A percentile compares a stretch with the other conserved stretches of the same genome.
Evolutionary conservation across 2,329 filamentous ascomycete species (phyloP).

Genomic region (Xylaria sp.): DNA sequence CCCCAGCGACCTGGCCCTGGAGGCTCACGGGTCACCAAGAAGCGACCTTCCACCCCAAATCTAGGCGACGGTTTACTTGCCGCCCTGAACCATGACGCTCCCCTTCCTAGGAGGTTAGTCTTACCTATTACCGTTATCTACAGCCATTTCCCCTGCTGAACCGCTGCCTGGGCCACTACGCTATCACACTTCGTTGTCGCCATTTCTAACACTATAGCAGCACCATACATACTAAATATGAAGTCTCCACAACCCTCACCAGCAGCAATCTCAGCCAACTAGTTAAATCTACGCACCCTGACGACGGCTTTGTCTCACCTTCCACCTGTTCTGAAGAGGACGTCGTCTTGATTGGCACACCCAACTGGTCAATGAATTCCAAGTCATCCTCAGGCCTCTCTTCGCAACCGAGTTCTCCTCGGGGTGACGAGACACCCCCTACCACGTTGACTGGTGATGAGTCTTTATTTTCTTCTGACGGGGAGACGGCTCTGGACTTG

Average conservation of each 20-base stretch:
- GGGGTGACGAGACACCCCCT: slow-evolving; percentile 25
- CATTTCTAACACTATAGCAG: slow-evolving; percentile 23
- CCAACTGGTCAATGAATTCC: slow-evolving; percentile 10
- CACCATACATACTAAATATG: not conserved
- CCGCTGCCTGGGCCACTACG: not conserved
- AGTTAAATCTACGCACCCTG: slow-evolving; percentile 14
- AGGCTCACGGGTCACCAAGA: slow-evolving; percentile 42
- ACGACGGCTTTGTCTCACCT: slow-evolving; percentile 3
- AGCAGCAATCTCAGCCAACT: slow-evolving; percentile 32
- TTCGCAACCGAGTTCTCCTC: slow-evolving; percentile 7
- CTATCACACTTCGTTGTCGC: not conserved
- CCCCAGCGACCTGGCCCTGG: slow-evolving; percentile 39
- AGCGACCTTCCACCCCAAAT: slow-evolving; percentile 37
- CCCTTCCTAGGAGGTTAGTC: slow-evolving; percentile 25
- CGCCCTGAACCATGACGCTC: slow-evolving; percentile 8
- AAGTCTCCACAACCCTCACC: slow-evolving; percentile 26
- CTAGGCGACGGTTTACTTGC: slow-evolving; percentile 44
- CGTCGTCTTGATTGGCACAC: slow-evolving; percentile 25
- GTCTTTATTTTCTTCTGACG: slow-evolving; percentile 20
- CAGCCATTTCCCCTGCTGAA: not conserved
- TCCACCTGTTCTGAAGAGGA: slow-evolving; percentile 31
- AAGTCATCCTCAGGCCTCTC: slow-evolving; percentile 17
- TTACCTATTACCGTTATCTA: not conserved
- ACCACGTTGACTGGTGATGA: slow-evolving; percentile 33
- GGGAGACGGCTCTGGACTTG: slow-evolving; percentile 13